Conservation (phyloP, 371 early-diverging fungal species). For the Zancudomyces culisetae region DNA sequence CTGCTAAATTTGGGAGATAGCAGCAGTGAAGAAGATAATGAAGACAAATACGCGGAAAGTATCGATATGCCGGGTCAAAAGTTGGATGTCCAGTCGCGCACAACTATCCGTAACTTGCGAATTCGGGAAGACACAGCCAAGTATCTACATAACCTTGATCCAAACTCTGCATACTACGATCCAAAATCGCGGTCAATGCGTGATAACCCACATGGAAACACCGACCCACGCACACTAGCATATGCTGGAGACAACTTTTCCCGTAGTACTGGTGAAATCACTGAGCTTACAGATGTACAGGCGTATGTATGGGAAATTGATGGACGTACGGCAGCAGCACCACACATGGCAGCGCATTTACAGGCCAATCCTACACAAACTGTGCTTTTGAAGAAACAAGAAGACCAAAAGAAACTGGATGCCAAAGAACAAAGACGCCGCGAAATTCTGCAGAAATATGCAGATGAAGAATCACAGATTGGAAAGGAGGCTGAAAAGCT, state of each 20-base stretch:
- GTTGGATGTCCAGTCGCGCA: conserved; percentile 74
- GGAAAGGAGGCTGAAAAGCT: conserved; percentile 72
- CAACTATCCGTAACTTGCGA: conserved; percentile 85
- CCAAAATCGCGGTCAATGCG: conserved; percentile 97
- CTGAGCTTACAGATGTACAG: conserved; percentile 62
- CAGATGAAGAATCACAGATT: conserved; percentile 83
- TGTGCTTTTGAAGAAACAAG: conserved; percentile 71
- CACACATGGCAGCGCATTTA: conserved; percentile 51
- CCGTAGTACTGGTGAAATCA: conserved; percentile 66
- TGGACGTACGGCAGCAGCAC: conserved; percentile 66
- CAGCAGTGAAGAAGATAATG: conserved; percentile 62
- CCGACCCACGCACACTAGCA: neutral
- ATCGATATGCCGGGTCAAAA: conserved; percentile 82
- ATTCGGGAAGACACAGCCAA: conserved; percentile 98
- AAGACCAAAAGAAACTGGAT: conserved; percentile 57
- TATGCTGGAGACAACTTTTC: conserved; percentile 88
- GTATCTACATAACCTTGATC: conserved; percentile 82
- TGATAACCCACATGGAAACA: conserved; percentile 56
- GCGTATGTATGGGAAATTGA: conserved; percentile 85
- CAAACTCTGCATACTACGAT: conserved; percentile 92
- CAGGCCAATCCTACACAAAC: conserved; percentile 92
- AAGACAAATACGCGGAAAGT: conserved; percentile 78
- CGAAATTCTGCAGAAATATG: conserved; percentile 71
- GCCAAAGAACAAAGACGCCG: conserved; percentile 47
- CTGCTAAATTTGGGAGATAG: conserved; percentile 13